These are phyloP conservation scores for Diaporthe destruens DNA, from an alignment of 2,329 filamentous ascomycete genomes.

Conservation along the genomic window DNA sequence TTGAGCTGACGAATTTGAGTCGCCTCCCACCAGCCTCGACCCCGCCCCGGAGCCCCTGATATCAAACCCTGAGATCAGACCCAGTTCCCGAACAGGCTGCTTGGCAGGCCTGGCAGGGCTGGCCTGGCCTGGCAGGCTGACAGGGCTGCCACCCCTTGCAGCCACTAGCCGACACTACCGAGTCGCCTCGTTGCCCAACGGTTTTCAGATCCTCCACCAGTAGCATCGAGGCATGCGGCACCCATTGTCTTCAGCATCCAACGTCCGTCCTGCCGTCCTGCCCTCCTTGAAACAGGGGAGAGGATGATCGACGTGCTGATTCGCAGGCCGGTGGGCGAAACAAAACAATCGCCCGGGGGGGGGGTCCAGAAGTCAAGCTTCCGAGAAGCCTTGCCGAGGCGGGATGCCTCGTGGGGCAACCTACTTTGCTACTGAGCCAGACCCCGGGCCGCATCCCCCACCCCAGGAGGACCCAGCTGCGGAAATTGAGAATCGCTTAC, in stretches of 20 bases:
- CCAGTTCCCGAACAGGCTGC: not conserved
- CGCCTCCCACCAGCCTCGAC: conserved; percentile 14
- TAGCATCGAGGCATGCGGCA: not conserved
- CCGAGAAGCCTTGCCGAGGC: conserved; percentile 27
- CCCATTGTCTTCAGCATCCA: not conserved
- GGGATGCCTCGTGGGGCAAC: conserved; percentile 8
- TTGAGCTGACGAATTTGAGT: conserved; percentile 19
- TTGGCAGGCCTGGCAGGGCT: too few relatives aligned
- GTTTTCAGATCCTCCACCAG: conserved; percentile 26
- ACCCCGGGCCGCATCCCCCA: not conserved
- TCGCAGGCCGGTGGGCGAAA: not conserved
- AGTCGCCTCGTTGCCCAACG: not conserved
- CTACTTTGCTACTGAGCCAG: too few relatives aligned
- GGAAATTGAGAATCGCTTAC: conserved; percentile 19
- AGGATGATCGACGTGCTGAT: not conserved
- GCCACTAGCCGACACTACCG: not conserved
- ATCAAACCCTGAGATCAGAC: conserved; percentile 28
- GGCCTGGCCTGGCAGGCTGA: conserved; percentile 1
- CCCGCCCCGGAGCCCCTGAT: conserved; percentile 13
- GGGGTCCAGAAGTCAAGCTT: conserved; percentile 20
- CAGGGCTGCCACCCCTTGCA: too few relatives aligned
- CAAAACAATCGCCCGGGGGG: not conserved
- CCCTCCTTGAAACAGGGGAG: not conserved
- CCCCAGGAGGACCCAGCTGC: not conserved
- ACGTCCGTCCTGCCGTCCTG: too few relatives aligned